Base-by-base conservation (phyloP, 352 stramenopile species). In the Pythium volutum region DNA sequence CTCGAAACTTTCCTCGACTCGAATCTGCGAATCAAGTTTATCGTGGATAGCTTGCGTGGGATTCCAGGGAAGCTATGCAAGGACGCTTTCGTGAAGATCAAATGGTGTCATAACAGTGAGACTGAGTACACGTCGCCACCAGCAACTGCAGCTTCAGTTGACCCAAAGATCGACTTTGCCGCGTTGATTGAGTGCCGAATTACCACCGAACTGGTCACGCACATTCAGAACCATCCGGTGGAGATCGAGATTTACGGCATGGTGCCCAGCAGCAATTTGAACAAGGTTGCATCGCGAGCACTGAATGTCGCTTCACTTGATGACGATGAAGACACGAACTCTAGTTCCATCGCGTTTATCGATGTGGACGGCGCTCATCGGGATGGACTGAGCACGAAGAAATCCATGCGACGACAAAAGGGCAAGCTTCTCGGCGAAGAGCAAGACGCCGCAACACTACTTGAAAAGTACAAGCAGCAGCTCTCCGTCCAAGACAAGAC, bases 61-160 rank as follows among this genome's bases (percentile, higher is more conserved):
- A 88, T 93, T 15, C 81, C 84, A 8, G 81, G 84, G 0, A 89
- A 91, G 33, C 60, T 91, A 4, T 93, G 84, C 60, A 89, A 90
- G 53, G 67, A 90, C 43, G 66, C 74, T 2, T 84, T 78, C 26
- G 78, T 93, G 11, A 76, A 67, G 15, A 70, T 88, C 60, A 77
- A 73, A 34, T 93, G 78, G 81, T 43, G 31, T 12, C 52, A 61
- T 27, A 41, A 29, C 1, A 59, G 67, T 16, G 59, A 72, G 20
- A 55, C 64, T 2, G 73, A 81, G 48, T 70, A 86, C 55, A 68
- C 62, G n/a, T 93, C 83, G 2, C 54, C 69, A 3, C 73, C 81
- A 46, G 68, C 74, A 6, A 52, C 57, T 2, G 71, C 76, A 3
- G 71, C 79, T 4, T 88, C 81, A 0, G 71, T 93, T 0, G 76